Percentiles rank a stretch among this genome's conserved stretches.
Conservation (phyloP, 495 filamentous ascomycete genomes). For the Daldinia vernicosa region DNA sequence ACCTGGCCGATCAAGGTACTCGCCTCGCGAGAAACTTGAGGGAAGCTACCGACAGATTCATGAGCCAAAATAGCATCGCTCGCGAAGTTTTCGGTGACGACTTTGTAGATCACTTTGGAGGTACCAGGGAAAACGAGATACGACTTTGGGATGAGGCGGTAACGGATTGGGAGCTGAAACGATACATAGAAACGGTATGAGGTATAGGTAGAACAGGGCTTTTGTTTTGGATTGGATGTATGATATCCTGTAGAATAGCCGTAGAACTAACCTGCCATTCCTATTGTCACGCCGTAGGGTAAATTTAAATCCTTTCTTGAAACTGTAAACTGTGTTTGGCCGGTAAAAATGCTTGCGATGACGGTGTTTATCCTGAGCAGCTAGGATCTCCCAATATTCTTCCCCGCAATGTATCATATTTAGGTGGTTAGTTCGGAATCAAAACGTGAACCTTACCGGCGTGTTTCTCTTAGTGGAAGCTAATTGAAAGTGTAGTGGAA, state of each 20-base stretch:
- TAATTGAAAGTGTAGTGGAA: not conserved
- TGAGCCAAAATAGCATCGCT: constrained; percentile 78
- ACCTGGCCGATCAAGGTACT: constrained; percentile 69
- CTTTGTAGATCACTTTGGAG: constrained; percentile 95
- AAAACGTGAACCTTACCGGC: not conserved
- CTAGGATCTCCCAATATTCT: not conserved
- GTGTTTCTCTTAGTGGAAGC: not conserved
- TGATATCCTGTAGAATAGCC: constrained; percentile 19
- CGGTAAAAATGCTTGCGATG: not conserved
- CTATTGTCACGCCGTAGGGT: not conserved
- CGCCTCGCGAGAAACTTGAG: constrained; percentile 82
- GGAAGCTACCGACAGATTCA: constrained; percentile 82
- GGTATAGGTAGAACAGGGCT: not conserved
- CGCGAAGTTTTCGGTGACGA: constrained; percentile 91
- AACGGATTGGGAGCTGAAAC: constrained; percentile 84
- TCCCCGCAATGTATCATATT: not conserved
- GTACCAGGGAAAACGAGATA: constrained; percentile 91
- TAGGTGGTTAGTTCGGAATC: not conserved
- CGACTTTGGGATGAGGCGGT: constrained; percentile 93
- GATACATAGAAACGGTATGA: constrained; percentile 79
- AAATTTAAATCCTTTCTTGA: not conserved
- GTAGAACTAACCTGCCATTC: not conserved
- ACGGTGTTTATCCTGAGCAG: not conserved
- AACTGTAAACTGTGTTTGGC: not conserved
- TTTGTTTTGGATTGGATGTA: constrained; percentile 9